Percentiles rank a stretch among this genome's conserved stretches.
phyloP scores from a whole-genome alignment of 805 yeast species.

The Suhomyces sp. region DNA sequence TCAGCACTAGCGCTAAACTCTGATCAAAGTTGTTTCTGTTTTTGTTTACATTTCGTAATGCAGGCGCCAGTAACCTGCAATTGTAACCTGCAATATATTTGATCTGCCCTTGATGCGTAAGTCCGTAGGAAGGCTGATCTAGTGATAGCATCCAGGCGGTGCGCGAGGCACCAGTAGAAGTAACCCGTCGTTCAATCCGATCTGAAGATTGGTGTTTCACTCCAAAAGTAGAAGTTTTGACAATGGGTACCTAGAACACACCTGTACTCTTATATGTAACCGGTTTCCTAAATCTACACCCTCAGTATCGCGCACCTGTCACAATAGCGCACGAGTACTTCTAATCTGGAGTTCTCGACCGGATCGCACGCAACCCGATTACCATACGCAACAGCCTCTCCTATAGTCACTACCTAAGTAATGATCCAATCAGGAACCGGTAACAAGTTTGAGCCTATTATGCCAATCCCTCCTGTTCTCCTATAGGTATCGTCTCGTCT shows the following conservation, averaged over 20 bases:
- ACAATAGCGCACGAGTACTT: neutral
- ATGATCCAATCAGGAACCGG: neutral
- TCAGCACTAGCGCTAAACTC: neutral
- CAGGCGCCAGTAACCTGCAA: slow-evolving; percentile 1
- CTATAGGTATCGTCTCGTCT: neutral
- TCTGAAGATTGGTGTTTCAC: neutral
- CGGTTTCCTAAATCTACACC: neutral
- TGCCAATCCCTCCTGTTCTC: neutral
- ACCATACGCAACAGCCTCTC: neutral
- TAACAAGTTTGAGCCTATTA: neutral
- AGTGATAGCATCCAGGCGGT: neutral
- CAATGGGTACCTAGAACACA: too few species aligned
- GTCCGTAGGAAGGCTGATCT: neutral
- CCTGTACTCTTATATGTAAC: too few species aligned
- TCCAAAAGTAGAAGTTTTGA: neutral
- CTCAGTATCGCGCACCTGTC: neutral
- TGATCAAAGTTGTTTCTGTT: neutral
- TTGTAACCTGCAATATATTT: neutral
- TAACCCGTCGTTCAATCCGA: neutral
- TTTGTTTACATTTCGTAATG: neutral
- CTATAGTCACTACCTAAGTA: neutral
- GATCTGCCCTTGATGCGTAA: neutral
- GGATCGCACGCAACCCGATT: neutral
- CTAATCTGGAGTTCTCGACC: neutral
- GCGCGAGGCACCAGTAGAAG: neutral